These are phyloP conservation scores for Cladosporium sp. DNA, from an alignment of 2,329 filamentous ascomycete species.

Conservation along the genomic window DNA sequence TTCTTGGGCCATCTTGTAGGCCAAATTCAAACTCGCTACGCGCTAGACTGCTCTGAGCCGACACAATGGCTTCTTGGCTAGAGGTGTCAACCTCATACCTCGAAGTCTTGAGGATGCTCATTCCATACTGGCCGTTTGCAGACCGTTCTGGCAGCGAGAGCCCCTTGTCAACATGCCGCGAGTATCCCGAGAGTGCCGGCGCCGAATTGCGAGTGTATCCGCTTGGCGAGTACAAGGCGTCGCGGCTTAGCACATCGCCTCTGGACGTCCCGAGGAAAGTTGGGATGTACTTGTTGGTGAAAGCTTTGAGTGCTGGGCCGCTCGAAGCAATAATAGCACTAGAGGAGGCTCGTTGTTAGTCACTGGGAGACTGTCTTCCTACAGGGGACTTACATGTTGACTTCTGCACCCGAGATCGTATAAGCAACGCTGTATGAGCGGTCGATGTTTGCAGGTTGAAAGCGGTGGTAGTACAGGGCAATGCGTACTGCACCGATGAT, in stretches of 20 bases:
- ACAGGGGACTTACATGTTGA: constrained; percentile 31
- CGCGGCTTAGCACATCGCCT: neutral
- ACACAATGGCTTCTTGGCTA: neutral
- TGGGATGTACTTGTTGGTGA: constrained; percentile 40
- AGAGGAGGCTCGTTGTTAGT: neutral
- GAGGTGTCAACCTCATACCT: constrained; percentile 3
- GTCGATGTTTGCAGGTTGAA: constrained; percentile 27
- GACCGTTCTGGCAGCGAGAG: neutral
- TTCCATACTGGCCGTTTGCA: neutral
- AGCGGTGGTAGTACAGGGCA: neutral
- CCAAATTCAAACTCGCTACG: no score
- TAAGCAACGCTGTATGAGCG: constrained; percentile 40
- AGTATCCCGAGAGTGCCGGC: constrained; percentile 1
- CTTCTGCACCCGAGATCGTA: constrained; percentile 41
- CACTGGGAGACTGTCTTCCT: no score
- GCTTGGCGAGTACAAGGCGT: neutral
- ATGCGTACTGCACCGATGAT: constrained; percentile 29
- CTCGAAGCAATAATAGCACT: constrained; percentile 55
- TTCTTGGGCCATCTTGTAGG: no score
- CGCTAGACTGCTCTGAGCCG: neutral
- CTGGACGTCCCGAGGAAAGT: constrained; percentile 29
- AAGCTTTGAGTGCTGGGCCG: constrained; percentile 54
- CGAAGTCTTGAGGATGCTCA: neutral
- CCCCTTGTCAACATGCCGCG: neutral
- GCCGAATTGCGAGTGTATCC: neutral